Conservation (phyloP, 2,329 filamentous ascomycete species). For the Fusarium verrucosum region DNA sequence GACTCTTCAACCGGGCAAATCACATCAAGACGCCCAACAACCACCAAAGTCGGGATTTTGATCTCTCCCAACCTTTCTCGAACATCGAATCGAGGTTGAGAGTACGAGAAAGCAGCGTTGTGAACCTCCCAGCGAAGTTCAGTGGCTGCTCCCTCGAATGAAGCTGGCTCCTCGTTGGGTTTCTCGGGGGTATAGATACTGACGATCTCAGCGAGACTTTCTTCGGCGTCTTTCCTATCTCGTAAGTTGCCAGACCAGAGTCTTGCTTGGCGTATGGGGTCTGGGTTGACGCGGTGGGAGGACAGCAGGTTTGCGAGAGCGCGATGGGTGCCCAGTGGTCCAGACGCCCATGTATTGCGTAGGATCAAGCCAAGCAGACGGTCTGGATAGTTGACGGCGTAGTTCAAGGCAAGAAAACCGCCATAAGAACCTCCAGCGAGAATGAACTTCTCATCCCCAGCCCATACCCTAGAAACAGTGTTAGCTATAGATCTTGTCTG, state of each 20-base stretch:
- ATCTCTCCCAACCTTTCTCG: not conserved
- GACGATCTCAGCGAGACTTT: constrained; percentile 8
- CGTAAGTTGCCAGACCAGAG: constrained; percentile 6
- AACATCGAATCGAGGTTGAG: constrained; percentile 15
- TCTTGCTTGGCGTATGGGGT: constrained; percentile 3
- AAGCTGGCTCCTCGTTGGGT: not conserved
- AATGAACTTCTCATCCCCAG: constrained; percentile 3
- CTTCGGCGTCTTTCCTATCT: not conserved
- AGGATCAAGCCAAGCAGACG: not conserved
- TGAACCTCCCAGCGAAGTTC: constrained; percentile 13
- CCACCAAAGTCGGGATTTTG: not conserved
- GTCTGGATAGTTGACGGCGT: not conserved
- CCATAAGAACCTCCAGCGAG: constrained; percentile 10
- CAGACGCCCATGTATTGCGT: constrained; percentile 4
- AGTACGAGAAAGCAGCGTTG: constrained; percentile 7
- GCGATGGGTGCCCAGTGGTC: not conserved
- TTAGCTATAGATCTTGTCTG: accelerated
- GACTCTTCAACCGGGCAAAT: constrained; percentile 13
- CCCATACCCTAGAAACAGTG: not conserved
- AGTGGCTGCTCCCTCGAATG: not conserved
- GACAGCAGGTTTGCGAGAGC: not conserved
- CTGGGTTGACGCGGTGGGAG: not conserved
- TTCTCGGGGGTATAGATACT: not conserved
- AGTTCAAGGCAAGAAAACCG: constrained; percentile 8
- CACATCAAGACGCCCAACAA: constrained; percentile 4